Evolutionary conservation across 179 eudicot species (phyloP).

Genomic region (Silene noctiflora): DNA sequence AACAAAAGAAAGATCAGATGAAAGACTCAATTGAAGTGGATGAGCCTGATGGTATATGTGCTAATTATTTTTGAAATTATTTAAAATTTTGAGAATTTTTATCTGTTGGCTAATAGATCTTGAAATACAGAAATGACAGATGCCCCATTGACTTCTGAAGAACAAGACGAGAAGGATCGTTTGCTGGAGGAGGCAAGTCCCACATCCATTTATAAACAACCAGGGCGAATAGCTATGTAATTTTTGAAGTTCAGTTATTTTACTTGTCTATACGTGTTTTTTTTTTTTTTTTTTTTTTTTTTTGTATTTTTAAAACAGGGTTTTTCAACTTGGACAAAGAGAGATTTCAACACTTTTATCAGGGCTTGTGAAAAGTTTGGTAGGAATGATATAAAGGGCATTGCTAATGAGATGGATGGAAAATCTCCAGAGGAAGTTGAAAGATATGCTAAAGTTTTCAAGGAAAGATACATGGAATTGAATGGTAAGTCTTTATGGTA

Average conservation of each 20-base stretch:
- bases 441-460: conserved; percentile 90
- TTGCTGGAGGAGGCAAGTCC: conserved; percentile 68
- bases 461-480: conserved; percentile 88
- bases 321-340: conserved; percentile 89
- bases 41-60: conserved; percentile 78
- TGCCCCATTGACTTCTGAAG: conserved; percentile 92
- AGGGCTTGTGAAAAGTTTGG: conserved; percentile 98
- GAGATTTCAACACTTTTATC: conserved; percentile 85
- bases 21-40: conserved; percentile 91
- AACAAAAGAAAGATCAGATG: conserved; percentile 69
- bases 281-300: too few species aligned
- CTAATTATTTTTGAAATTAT: not conserved
- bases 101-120: conserved; percentile 22
- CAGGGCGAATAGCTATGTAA: not conserved
- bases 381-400: conserved; percentile 66
- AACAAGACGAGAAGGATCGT: conserved; percentile 89
- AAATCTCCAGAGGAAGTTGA: conserved; percentile 94
- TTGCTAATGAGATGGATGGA: conserved; percentile 94
- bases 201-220: not conserved
- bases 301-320: conserved; percentile 63
- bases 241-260: not conserved
- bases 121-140: conserved; percentile 62
- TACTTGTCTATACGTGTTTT: not conserved
- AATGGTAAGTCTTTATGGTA: conserved; percentile 47
- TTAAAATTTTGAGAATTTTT: not conserved